These are phyloP conservation scores for Claviceps africana DNA, from an alignment of 2,329 filamentous ascomycete species.

Conservation along the genomic window DNA sequence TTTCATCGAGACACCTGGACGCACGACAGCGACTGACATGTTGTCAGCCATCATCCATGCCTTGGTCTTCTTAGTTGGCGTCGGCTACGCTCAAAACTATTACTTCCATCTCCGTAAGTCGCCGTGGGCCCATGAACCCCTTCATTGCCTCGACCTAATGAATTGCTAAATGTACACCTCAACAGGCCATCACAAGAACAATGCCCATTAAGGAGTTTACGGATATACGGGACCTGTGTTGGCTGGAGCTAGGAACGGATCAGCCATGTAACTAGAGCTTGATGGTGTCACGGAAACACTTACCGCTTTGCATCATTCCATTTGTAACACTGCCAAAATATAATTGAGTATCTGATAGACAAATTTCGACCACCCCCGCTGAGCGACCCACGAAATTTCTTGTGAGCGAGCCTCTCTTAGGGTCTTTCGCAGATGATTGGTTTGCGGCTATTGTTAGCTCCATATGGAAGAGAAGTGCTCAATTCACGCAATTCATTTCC, in stretches of 20 bases:
- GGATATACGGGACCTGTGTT: background rate
- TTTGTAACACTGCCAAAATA: constrained; percentile 3
- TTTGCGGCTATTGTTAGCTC: background rate
- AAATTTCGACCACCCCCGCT: background rate
- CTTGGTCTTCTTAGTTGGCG: constrained; percentile 59
- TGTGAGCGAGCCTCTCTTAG: background rate
- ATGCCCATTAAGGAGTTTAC: constrained; percentile 62
- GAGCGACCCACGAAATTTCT: background rate
- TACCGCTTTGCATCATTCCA: background rate
- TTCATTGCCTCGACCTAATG: background rate
- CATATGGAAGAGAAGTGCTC: too few species aligned
- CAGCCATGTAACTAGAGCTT: constrained; percentile 29
- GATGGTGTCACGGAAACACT: constrained; percentile 13
- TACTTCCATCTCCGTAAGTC: constrained; percentile 98
- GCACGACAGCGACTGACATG: constrained; percentile 9
- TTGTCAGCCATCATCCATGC: constrained; percentile 70
- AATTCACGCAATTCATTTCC: background rate
- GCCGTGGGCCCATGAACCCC: constrained; percentile 1
- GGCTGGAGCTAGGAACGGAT: background rate
- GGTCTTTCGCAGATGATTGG: background rate
- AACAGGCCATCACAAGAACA: constrained; percentile 99
- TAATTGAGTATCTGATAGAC: background rate
- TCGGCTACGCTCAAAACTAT: constrained; percentile 97
- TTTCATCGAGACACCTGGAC: constrained; percentile 12
- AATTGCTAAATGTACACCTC: background rate